Percentiles rank a stretch among this genome's conserved stretches.
Evolutionary conservation across 2,329 filamentous ascomycete genomes (phyloP).

Genomic region (Hymenoscyphus repandus): DNA sequence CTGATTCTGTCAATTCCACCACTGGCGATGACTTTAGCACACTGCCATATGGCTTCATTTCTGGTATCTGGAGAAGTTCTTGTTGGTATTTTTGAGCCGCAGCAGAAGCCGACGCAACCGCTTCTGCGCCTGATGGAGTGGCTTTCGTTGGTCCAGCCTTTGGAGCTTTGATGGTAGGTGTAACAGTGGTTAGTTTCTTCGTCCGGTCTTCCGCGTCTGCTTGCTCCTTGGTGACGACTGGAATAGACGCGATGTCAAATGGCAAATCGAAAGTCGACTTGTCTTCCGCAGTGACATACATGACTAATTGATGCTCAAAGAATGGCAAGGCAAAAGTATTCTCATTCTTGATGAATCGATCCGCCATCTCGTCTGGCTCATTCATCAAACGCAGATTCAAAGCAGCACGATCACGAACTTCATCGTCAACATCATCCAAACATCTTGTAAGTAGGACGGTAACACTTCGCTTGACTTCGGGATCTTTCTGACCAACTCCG

Average conservation of each 20-base stretch:
- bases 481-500: constrained; percentile 91
- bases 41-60: constrained; percentile 82
- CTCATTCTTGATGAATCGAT: constrained; percentile 90
- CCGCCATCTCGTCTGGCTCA: constrained; percentile 73
- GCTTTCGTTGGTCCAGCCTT: constrained; percentile 73
- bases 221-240: constrained; percentile 91
- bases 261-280: constrained; percentile 77
- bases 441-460: constrained; percentile 88
- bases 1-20: constrained; percentile 89
- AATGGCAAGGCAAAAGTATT: constrained; percentile 92
- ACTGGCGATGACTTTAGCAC: constrained; percentile 86
- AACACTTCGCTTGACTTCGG: constrained; percentile 94
- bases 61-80: constrained; percentile 81
- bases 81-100: constrained; percentile 84
- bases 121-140: constrained; percentile 63
- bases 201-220: constrained; percentile 93
- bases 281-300: constrained; percentile 93
- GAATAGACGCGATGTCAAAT: constrained; percentile 88
- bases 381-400: constrained; percentile 89
- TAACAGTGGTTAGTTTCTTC: constrained; percentile 91
- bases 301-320: constrained; percentile 94
- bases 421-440: constrained; percentile 94
- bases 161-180: constrained; percentile 89
- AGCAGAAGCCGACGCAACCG: constrained; percentile 69
- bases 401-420: constrained; percentile 92